These are phyloP conservation scores for Powellomyces hirtus DNA, from an alignment of 192 early-diverging fungal species.

Conservation along the genomic window DNA sequence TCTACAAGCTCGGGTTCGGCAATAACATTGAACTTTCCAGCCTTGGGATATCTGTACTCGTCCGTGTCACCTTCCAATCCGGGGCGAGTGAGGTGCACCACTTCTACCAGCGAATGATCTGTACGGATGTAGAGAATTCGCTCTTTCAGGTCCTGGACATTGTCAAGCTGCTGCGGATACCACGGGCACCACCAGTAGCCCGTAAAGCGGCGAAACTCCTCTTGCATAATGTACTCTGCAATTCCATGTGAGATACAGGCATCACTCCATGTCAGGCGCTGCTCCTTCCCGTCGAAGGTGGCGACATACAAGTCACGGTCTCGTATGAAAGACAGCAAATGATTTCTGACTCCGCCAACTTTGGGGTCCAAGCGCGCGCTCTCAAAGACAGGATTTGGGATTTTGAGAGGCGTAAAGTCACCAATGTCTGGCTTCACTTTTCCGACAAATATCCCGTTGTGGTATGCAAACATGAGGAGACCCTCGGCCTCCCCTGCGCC, in stretches of 20 bases:
- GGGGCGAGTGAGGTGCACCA: constrained; percentile 41
- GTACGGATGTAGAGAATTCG: constrained; percentile 60
- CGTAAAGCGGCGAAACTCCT: constrained; percentile 66
- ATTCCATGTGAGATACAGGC: constrained; percentile 52
- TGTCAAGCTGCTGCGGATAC: not conserved
- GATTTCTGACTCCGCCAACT: constrained; percentile 49
- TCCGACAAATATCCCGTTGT: constrained; percentile 36
- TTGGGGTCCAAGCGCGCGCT: constrained; percentile 47
- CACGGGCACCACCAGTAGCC: constrained; percentile 57
- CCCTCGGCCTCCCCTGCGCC: not conserved
- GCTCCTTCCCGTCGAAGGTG: constrained; percentile 49
- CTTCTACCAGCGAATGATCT: constrained; percentile 57
- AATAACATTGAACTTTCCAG: constrained; percentile 57
- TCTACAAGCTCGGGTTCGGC: constrained; percentile 55
- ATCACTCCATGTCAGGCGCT: constrained; percentile 58
- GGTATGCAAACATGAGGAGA: constrained; percentile 36
- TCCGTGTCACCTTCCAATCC: constrained; percentile 46
- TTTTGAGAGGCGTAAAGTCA: not conserved
- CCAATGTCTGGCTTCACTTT: not conserved
- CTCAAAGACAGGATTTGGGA: not conserved
- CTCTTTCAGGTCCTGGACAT: constrained; percentile 15
- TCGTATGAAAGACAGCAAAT: constrained; percentile 58
- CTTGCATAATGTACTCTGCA: constrained; percentile 74
- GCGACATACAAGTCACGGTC: constrained; percentile 64
- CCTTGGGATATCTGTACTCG: constrained; percentile 58